Conservation (phyloP, 2,329 filamentous ascomycete species). For the Monilinia fructigena region DNA sequence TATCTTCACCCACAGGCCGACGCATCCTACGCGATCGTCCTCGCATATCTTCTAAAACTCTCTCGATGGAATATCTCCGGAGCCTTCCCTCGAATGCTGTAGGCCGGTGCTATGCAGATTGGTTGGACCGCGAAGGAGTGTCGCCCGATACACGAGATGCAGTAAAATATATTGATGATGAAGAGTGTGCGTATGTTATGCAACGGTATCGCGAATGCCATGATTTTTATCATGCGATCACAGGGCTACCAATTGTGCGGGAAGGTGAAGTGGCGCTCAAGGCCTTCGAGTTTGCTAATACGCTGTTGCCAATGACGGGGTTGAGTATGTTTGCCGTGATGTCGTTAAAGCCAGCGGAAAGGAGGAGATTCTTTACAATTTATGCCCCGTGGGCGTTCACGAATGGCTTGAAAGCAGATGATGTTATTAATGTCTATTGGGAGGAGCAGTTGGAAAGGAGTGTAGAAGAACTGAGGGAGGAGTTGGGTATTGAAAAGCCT, state of each 20-base stretch:
- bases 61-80: slow-evolving; percentile 67
- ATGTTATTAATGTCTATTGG: slow-evolving; percentile 97
- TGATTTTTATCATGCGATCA: slow-evolving; percentile 96
- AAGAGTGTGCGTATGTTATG: slow-evolving; percentile 97
- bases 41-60: slow-evolving; percentile 73
- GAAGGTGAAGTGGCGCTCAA: slow-evolving; percentile 98
- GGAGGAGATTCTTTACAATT: slow-evolving; percentile 65
- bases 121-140: slow-evolving; percentile 93
- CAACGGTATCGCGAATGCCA: slow-evolving; percentile 96
- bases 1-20: slow-evolving; percentile 76
- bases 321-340: slow-evolving; percentile 73
- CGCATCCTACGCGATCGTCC: slow-evolving; percentile 89
- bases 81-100: slow-evolving; percentile 70
- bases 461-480: slow-evolving; percentile 68
- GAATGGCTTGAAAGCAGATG: slow-evolving; percentile 73
- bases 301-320: slow-evolving; percentile 90
- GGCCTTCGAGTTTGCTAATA: slow-evolving; percentile 96
- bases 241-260: slow-evolving; percentile 83
- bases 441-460: slow-evolving; percentile 88
- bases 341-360: slow-evolving; percentile 61
- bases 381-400: slow-evolving; percentile 89
- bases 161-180: slow-evolving; percentile 90
- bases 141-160: slow-evolving; percentile 80
- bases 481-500: slow-evolving; percentile 83
- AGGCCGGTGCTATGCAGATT: slow-evolving; percentile 78